A percentile compares a stretch with the other conserved stretches of the same genome.
Conservation (phyloP, 148 eudicot species). For the Rhododendron williamsianum region DNA sequence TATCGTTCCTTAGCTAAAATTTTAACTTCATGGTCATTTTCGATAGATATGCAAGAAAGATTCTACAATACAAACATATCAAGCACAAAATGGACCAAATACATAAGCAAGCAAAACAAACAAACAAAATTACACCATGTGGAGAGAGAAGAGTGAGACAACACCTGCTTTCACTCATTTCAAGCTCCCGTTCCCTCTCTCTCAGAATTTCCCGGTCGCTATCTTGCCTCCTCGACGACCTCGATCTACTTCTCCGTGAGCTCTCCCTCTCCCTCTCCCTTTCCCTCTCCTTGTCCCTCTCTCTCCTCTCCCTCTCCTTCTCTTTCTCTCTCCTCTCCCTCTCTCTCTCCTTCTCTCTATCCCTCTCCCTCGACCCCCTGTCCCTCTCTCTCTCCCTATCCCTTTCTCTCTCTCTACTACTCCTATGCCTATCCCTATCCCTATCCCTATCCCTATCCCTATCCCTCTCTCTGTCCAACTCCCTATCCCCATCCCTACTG, state of each 20-base stretch:
- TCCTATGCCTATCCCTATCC: constrained; percentile 24
- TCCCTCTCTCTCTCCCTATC: constrained; percentile 18
- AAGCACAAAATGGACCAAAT: neutral
- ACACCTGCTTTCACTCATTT: constrained; percentile 77
- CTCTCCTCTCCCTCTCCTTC: constrained; percentile 9
- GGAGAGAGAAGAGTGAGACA: neutral
- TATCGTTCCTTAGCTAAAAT: neutral
- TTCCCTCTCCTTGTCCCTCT: constrained; percentile 1
- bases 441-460: constrained; percentile 3
- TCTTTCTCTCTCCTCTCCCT: constrained; percentile 12
- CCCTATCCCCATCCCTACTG: constrained; percentile 22
- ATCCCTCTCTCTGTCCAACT: constrained; percentile 16
- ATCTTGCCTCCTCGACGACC: constrained; percentile 34
- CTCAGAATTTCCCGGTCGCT: constrained; percentile 36
- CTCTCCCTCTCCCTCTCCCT: constrained; percentile 20
- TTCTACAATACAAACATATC: neutral
- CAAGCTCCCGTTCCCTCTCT: constrained; percentile 41
- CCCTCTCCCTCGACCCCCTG: constrained; percentile 17
- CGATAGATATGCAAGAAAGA: neutral
- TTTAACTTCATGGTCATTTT: neutral
- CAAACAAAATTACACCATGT: neutral
- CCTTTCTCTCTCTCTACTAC: constrained; percentile 26
- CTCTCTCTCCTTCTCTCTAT: constrained; percentile 18
- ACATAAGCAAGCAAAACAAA: neutral
- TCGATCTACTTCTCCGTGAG: constrained; percentile 25